phyloP scores from a whole-genome alignment of 257 asterid species.

The Nicotiana knightiana region DNA sequence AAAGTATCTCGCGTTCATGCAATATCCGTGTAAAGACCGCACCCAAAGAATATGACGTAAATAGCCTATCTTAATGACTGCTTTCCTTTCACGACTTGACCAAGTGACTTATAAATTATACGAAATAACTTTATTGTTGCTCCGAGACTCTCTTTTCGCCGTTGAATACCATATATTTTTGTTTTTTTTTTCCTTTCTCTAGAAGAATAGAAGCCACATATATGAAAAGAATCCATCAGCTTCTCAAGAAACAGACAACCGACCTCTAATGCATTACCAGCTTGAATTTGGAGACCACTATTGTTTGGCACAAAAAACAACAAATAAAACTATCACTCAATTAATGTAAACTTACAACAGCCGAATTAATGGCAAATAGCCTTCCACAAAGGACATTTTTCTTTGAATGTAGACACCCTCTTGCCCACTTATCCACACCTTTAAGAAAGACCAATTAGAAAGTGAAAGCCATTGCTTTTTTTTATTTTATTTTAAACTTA shows the following conservation, averaged over 20 bases:
- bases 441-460: not conserved
- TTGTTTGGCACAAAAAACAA: constrained; percentile 17
- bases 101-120: no score
- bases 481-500: no score
- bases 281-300: constrained; percentile 12
- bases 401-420: constrained; percentile 38
- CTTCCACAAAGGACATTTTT: constrained; percentile 4
- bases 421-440: not conserved
- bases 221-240: not conserved
- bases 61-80: no score
- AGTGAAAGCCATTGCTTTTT: not conserved
- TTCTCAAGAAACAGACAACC: constrained; percentile 25
- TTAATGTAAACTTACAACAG: not conserved
- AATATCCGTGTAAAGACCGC: no score
- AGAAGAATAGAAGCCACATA: no score
- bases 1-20: no score
- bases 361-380: not conserved
- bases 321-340: not conserved
- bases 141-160: no score
- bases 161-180: no score
- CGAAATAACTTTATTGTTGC: no score
- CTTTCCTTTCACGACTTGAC: no score
- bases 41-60: no score
- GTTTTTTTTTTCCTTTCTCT: no score
- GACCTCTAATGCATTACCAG: constrained; percentile 24